These are phyloP conservation scores for Coemansia sp. DNA, from an alignment of 192 early-diverging fungal genomes.

Conservation along the genomic window DNA sequence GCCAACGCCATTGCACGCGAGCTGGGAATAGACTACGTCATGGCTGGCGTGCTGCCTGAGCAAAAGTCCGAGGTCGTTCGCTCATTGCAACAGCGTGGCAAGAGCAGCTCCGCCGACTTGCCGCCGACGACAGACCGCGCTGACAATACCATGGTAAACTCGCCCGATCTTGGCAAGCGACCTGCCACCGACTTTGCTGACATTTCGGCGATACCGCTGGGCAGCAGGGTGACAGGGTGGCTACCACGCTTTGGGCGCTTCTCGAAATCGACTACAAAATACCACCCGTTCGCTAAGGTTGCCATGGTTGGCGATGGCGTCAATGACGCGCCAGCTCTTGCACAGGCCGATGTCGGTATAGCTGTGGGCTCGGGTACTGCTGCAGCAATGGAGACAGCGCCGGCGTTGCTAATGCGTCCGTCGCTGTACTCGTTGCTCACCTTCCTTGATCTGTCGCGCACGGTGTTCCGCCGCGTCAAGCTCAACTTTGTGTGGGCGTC, in stretches of 20 bases:
- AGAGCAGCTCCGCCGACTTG: not conserved
- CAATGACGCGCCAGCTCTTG: slow-evolving; percentile 90
- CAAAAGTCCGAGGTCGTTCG: slow-evolving; percentile 81
- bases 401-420: slow-evolving; percentile 76
- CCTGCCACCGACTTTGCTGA: not conserved
- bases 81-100: slow-evolving; percentile 59
- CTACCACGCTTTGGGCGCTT: not conserved
- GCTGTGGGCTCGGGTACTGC: slow-evolving; percentile 88
- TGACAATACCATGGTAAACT: not conserved
- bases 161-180: not conserved
- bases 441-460: slow-evolving; percentile 71
- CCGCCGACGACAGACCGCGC: not conserved
- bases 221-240: not conserved
- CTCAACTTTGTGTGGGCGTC: slow-evolving; percentile 91
- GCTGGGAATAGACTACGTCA: slow-evolving; percentile 82
- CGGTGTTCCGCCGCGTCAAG: slow-evolving; percentile 72
- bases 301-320: slow-evolving; percentile 96
- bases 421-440: slow-evolving; percentile 76
- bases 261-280: not conserved
- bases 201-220: not conserved
- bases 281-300: slow-evolving; percentile 55
- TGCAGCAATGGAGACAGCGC: slow-evolving; percentile 86
- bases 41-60: slow-evolving; percentile 84
- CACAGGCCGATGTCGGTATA: slow-evolving; percentile 86
- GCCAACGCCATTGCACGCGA: slow-evolving; percentile 75